These are phyloP conservation scores for Hypoxylon sp. DNA, from an alignment of 2,329 filamentous ascomycete species.

Conservation along the genomic window DNA sequence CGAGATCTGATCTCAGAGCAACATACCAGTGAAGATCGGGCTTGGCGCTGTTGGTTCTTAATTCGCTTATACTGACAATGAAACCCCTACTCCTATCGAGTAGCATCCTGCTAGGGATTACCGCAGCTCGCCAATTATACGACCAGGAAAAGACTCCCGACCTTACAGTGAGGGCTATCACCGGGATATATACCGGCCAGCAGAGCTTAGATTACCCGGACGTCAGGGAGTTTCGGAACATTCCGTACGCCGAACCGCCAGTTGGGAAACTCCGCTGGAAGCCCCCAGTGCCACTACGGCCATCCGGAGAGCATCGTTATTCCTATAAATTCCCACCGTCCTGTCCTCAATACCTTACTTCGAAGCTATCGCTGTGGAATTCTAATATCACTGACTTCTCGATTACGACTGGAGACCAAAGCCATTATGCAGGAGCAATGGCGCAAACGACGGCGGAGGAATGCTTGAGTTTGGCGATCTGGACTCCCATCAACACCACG, in stretches of 20 bases:
- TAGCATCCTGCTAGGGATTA: slow-evolving; percentile 17
- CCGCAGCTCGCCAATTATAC: slow-evolving; percentile 10
- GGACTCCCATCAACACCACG: slow-evolving; percentile 47
- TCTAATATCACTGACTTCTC: slow-evolving; percentile 45
- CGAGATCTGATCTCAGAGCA: not conserved
- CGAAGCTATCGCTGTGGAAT: slow-evolving; percentile 44
- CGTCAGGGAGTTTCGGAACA: slow-evolving; percentile 50
- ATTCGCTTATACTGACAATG: slow-evolving; percentile 28
- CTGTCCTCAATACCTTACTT: slow-evolving; percentile 49
- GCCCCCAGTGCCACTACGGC: slow-evolving; percentile 49
- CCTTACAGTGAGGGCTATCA: slow-evolving; percentile 42
- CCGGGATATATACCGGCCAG: slow-evolving; percentile 43
- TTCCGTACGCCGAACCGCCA: slow-evolving; percentile 69
- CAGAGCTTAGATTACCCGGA: slow-evolving; percentile 39
- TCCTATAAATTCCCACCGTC: slow-evolving; percentile 45
- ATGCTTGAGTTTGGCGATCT: slow-evolving; percentile 53
- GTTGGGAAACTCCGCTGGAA: slow-evolving; percentile 62
- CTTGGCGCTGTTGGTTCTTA: slow-evolving; percentile 11
- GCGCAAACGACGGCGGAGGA: slow-evolving; percentile 50
- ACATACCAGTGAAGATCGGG: slow-evolving; percentile 3
- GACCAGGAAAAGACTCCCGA: slow-evolving; percentile 12
- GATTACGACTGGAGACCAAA: slow-evolving; percentile 37
- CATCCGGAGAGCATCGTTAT: slow-evolving; percentile 43
- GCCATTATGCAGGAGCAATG: slow-evolving; percentile 42
- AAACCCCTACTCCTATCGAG: slow-evolving; percentile 23